Base-by-base conservation (phyloP, 192 early-diverging fungal species). In the Kappamyces sp. region DNA sequence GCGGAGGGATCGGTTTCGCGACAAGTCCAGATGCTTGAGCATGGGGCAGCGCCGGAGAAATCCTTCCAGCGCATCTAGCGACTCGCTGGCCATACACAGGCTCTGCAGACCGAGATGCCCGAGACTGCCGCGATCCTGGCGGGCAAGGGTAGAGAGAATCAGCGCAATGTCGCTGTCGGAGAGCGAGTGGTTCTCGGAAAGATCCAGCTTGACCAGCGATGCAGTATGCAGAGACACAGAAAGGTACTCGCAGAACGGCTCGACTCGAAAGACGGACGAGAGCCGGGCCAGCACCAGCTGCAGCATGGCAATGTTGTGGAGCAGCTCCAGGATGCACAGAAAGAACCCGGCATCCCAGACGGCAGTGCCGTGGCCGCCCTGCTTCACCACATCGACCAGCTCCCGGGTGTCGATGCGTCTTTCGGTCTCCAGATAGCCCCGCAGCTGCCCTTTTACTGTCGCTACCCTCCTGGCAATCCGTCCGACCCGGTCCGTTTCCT, bases 361-460 rank as follows among this genome's bases (percentile, higher is more conserved):
- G 9, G 49, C 32, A 51, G 49, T 51, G 5, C 49, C 32, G 49
- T 51, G 49, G 49, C 32, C 37, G 9, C 49, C 49, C 9, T 51
- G 37, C 37, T 51, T 36, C 1, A 2, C 12, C 9, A 36, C 32
- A 51, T 36, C 49, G 37, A 51, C 7, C 23, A 23, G 23, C 23
- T 23, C 23, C 23, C 23, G 23, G 23, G 23, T 23, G 23, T 23
- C 23, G 23, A 23, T 23, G 23, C 23, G 23, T 23, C 23, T 23
- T 23, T 23, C 23, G 23, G 23, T 23, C 23, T 23, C 23, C 23
- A 23, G 23, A 23, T 23, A 23, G 23, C 23, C 23, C 23, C 23
- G 23, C 23, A 23, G 23, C 23, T 23, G 23, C 23, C 23, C 23
- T 23, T 23, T 23, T 23, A 23, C 23, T 0, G 23, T 23, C 23